These are phyloP conservation scores for Sugiyamaella americana DNA, from an alignment of 805 yeast genomes.

Conservation along the genomic window DNA sequence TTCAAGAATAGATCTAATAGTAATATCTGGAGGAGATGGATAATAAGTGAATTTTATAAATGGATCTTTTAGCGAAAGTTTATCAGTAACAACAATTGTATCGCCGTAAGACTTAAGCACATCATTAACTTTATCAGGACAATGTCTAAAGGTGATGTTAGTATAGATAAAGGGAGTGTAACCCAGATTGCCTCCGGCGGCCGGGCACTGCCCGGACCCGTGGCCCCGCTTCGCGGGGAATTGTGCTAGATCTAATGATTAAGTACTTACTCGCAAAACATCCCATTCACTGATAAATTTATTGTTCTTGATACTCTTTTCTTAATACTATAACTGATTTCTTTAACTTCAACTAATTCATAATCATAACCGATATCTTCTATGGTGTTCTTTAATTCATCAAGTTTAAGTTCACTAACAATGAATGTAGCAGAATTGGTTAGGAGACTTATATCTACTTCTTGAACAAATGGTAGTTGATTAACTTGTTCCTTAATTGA, in stretches of 20 bases:
- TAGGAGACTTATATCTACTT: constrained; percentile 49
- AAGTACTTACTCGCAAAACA: constrained; percentile 48
- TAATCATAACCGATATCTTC: constrained; percentile 67
- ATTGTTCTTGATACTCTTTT: constrained; percentile 50
- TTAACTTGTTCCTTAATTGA: constrained; percentile 44
- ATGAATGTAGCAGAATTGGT: constrained; percentile 60
- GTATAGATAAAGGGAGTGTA: background rate
- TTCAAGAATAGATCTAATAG: constrained; percentile 50
- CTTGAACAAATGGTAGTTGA: constrained; percentile 46
- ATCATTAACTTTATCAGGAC: constrained; percentile 52
- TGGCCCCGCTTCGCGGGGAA: too few relatives aligned
- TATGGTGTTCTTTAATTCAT: constrained; percentile 42
- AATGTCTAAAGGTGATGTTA: constrained; percentile 32
- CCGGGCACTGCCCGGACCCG: too few relatives aligned
- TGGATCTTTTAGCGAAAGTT: constrained; percentile 51
- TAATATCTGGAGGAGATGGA: constrained; percentile 49
- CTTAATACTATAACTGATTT: constrained; percentile 43
- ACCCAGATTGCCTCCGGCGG: too few relatives aligned
- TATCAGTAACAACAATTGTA: constrained; percentile 47
- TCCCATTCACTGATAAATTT: constrained; percentile 52
- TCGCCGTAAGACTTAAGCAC: constrained; percentile 50
- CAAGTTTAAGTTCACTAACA: constrained; percentile 34
- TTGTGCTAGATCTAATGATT: background rate
- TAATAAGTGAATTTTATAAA: constrained; percentile 57
- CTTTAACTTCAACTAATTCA: constrained; percentile 39